Evolutionary conservation across 345 rosid genomes (phyloP).

Genomic region (Eucalyptus pumila): DNA sequence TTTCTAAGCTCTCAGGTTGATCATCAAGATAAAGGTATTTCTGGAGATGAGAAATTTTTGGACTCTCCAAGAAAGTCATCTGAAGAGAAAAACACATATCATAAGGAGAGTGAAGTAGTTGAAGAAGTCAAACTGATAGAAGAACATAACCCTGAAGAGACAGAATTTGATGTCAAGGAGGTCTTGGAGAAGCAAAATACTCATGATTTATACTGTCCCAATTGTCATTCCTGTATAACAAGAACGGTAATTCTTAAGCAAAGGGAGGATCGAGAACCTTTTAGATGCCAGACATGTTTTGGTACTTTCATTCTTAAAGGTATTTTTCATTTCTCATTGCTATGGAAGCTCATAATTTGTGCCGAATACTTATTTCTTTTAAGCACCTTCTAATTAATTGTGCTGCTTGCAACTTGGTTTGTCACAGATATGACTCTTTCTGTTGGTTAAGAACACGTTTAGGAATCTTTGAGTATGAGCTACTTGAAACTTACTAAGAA

Average conservation of each 20-base stretch:
- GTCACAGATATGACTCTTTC: not conserved
- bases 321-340: not conserved
- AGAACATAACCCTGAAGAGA: conserved; percentile 27
- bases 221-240: conserved; percentile 68
- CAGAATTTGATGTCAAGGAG: conserved; percentile 47
- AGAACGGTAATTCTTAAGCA: conserved; percentile 46
- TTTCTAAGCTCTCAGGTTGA: not conserved
- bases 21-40: not conserved
- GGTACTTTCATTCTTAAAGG: conserved; percentile 57
- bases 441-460: not conserved
- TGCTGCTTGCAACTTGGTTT: not conserved
- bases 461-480: not conserved
- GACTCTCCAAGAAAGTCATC: not conserved
- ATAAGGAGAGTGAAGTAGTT: not conserved
- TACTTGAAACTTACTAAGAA: not conserved
- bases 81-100: not conserved
- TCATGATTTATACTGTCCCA: conserved; percentile 73
- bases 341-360: not conserved
- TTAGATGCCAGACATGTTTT: conserved; percentile 72
- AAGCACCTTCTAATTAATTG: not conserved
- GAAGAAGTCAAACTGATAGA: conserved; percentile 16
- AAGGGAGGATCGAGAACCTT: conserved; percentile 6
- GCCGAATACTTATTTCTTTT: not conserved
- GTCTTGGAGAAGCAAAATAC: conserved; percentile 61
- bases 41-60: not conserved